Percentiles rank a stretch among this genome's conserved stretches.
Evolutionary conservation across 2,329 filamentous ascomycete genomes (phyloP).

Genomic region (Colletotrichum tabaci): DNA sequence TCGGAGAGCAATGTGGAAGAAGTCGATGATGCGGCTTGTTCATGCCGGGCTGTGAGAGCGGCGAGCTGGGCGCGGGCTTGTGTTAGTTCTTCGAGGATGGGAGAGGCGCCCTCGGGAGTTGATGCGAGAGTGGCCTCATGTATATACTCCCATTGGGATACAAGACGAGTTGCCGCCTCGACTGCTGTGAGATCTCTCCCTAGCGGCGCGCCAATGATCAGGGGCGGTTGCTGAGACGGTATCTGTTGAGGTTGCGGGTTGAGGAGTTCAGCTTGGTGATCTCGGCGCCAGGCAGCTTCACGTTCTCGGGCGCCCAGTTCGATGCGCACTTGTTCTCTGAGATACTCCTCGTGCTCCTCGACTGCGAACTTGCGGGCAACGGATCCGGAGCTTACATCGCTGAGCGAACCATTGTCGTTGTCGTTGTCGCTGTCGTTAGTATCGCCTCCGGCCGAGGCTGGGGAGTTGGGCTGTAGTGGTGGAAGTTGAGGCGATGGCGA

Average conservation of each 20-base stretch:
- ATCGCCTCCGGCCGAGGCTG: neutral
- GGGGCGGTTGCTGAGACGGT: conserved; percentile 42
- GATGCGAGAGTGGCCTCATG: conserved; percentile 46
- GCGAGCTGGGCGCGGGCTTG: conserved; percentile 28
- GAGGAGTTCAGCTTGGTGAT: neutral
- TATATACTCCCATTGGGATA: conserved; percentile 54
- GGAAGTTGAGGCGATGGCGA: neutral
- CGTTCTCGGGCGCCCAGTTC: conserved; percentile 22
- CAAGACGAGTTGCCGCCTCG: conserved; percentile 55
- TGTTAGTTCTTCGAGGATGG: conserved; percentile 29
- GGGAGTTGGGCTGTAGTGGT: neutral
- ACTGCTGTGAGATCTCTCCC: conserved; percentile 55
- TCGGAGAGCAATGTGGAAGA: neutral
- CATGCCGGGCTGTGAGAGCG: conserved; percentile 2
- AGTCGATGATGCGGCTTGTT: neutral
- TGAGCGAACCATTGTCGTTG: neutral
- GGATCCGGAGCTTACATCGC: neutral
- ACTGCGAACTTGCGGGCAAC: neutral
- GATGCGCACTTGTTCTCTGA: conserved; percentile 16
- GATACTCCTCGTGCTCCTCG: conserved; percentile 5
- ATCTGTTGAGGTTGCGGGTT: neutral
- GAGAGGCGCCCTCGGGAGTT: conserved; percentile 21
- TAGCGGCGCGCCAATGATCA: conserved; percentile 54
- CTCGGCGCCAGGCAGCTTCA: conserved; percentile 12
- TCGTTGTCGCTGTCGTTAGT: too few species aligned